Percentiles rank a stretch among this genome's conserved stretches.
These are phyloP conservation scores for Claviceps africana DNA, from an alignment of 2,329 filamentous ascomycete species.

Conservation along the genomic window DNA sequence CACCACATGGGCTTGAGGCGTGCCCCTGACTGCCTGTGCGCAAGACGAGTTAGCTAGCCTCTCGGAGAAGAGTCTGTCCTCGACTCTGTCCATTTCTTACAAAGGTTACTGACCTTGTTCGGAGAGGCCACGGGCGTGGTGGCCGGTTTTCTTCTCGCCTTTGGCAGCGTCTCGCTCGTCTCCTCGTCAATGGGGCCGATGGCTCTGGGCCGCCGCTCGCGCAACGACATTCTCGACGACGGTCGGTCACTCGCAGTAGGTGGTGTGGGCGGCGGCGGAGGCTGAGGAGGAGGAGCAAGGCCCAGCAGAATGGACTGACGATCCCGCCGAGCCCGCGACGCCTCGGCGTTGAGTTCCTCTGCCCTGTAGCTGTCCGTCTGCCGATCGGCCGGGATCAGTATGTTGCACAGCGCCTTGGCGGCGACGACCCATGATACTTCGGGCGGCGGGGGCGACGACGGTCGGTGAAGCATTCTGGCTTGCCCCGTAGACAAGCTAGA, in stretches of 20 bases:
- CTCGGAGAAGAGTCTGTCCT: not conserved
- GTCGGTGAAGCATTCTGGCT: constrained; percentile 15
- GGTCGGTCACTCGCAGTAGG: constrained; percentile 24
- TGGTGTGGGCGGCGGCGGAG: constrained; percentile 1
- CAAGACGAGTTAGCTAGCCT: not conserved
- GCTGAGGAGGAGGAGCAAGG: constrained; percentile 10
- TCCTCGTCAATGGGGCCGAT: constrained; percentile 39
- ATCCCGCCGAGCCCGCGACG: constrained; percentile 48
- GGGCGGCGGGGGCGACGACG: constrained; percentile 56
- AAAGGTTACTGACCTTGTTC: constrained; percentile 14
- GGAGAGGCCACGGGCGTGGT: constrained; percentile 26
- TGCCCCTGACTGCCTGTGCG: constrained; percentile 24
- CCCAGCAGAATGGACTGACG: constrained; percentile 38
- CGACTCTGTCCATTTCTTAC: not conserved
- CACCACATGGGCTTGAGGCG: constrained; percentile 12
- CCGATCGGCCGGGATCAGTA: constrained; percentile 64
- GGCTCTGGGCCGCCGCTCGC: constrained; percentile 52
- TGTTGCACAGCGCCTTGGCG: constrained; percentile 66
- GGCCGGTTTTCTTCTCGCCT: constrained; percentile 48
- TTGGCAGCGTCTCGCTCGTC: constrained; percentile 13
- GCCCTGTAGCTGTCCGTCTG: constrained; percentile 62
- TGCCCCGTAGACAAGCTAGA: constrained; percentile 32
- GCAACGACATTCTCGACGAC: constrained; percentile 54
- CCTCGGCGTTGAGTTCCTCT: constrained; percentile 65
- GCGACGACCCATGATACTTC: constrained; percentile 77